A percentile compares a stretch with the other conserved stretches of the same genome.
These are phyloP conservation scores for Martiniozyma abietophila DNA, from an alignment of 805 yeast species.

Conservation along the genomic window DNA sequence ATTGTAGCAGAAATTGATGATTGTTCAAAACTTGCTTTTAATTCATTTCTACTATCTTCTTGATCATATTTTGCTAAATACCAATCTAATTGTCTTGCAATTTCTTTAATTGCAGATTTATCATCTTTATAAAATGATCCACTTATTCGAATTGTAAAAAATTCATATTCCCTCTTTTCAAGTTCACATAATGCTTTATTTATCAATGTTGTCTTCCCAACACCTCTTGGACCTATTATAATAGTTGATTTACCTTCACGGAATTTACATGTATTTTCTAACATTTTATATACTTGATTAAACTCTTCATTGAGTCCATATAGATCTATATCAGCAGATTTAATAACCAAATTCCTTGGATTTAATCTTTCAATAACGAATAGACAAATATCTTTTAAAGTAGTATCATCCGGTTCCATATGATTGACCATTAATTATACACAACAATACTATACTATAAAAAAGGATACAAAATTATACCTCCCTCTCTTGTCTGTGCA, in stretches of 20 bases:
- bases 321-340: conserved; percentile 14
- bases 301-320: conserved; percentile 32
- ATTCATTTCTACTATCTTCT: conserved; percentile 9
- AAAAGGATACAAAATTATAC: no score
- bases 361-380: conserved; percentile 16
- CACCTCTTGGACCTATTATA: conserved; percentile 68
- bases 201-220: conserved; percentile 65
- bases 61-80: conserved; percentile 15
- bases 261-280: conserved; percentile 56
- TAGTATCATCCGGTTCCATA: no score
- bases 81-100: conserved; percentile 72
- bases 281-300: conserved; percentile 43
- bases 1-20: conserved; percentile 53
- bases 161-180: conserved; percentile 35
- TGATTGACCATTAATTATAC: no score
- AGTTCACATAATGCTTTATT: conserved; percentile 46
- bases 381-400: no score
- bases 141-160: conserved; percentile 53
- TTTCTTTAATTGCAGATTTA: conserved; percentile 68
- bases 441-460: no score
- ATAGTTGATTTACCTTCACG: conserved; percentile 77
- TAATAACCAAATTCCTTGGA: conserved; percentile 13
- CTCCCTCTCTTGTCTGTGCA: no score
- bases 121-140: conserved; percentile 73
- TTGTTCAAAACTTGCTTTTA: conserved; percentile 31